Conservation (phyloP, 2,329 filamentous ascomycete genomes). For the Ophiosphaerella herpotricha region DNA sequence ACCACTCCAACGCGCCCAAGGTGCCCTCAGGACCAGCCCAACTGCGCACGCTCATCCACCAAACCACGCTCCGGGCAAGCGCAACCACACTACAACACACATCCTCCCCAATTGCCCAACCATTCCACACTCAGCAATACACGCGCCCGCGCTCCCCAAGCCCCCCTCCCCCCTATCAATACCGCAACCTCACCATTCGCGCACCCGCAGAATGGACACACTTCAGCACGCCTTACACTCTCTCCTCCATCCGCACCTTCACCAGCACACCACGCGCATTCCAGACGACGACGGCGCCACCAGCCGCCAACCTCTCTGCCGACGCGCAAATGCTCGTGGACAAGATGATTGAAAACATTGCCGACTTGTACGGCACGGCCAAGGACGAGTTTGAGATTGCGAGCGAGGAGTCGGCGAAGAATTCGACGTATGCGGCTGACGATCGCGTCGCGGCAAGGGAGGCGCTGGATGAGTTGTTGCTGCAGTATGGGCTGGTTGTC, state of each 20-base stretch:
- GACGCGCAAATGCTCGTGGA: conserved; percentile 32
- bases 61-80: conserved; percentile 30
- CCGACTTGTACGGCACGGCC: conserved; percentile 46
- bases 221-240: conserved; percentile 35
- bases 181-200: conserved; percentile 29
- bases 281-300: conserved; percentile 1
- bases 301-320: conserved; percentile 16
- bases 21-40: conserved; percentile 30
- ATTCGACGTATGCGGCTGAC: conserved; percentile 60
- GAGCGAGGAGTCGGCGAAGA: conserved; percentile 58
- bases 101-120: conserved; percentile 24
- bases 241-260: conserved; percentile 41
- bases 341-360: conserved; percentile 40
- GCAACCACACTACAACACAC: conserved; percentile 27
- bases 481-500: conserved; percentile 52
- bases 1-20: conserved; percentile 20
- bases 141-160: conserved; percentile 27
- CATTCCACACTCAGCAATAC: conserved; percentile 16
- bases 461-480: conserved; percentile 56
- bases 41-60: conserved; percentile 37
- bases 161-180: conserved; percentile 30
- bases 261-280: conserved; percentile 15
- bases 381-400: conserved; percentile 56
- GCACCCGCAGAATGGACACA: conserved; percentile 39
- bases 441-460: conserved; percentile 59